Percentiles rank a stretch among this genome's conserved stretches.
These are phyloP conservation scores for Mediolabrus comicus DNA, from an alignment of 108 stramenopile species.

Conservation along the genomic window DNA sequence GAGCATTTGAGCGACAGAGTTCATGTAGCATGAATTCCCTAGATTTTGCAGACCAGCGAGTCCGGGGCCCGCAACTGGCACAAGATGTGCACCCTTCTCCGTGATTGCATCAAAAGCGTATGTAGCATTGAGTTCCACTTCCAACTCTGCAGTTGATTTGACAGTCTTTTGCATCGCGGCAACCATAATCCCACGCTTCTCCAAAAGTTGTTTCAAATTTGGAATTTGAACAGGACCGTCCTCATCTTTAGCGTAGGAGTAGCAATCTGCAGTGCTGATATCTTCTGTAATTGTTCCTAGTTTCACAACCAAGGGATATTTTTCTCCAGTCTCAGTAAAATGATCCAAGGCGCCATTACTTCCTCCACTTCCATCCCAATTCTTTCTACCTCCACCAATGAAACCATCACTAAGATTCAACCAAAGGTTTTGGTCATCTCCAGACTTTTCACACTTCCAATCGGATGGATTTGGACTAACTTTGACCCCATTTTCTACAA, in stretches of 20 bases:
- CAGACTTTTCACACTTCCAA: slow-evolving; percentile 82
- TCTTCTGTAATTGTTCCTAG: slow-evolving; percentile 97
- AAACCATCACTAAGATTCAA: slow-evolving; percentile 96
- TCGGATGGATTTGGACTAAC: slow-evolving; percentile 62
- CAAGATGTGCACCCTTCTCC: slow-evolving; percentile 85
- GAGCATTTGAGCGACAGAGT: slow-evolving; percentile 88
- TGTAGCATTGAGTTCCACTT: slow-evolving; percentile 94
- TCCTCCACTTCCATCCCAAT: slow-evolving; percentile 98
- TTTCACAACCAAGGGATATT: slow-evolving; percentile 97
- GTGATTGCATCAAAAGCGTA: slow-evolving; percentile 94
- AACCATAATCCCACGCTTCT: slow-evolving; percentile 88
- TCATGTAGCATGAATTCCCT: slow-evolving; percentile 98
- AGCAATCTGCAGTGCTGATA: slow-evolving; percentile 90
- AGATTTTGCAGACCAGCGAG: slow-evolving; percentile 94
- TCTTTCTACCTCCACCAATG: slow-evolving; percentile 96
- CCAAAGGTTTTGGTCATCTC: slow-evolving; percentile 94
- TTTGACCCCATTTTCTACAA: slow-evolving; percentile 79
- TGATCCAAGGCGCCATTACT: slow-evolving; percentile 95
- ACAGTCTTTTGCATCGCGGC: slow-evolving; percentile 92
- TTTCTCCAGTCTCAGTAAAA: slow-evolving; percentile 85
- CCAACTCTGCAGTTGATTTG: slow-evolving; percentile 95
- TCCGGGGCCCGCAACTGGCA: slow-evolving; percentile 86
- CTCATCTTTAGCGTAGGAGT: slow-evolving; percentile 97
- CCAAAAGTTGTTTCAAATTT: slow-evolving; percentile 90
- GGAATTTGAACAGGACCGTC: slow-evolving; percentile 97